Evolutionary conservation across 176 grass and related monocot genomes (phyloP).

Genomic region (Puya raimondii): DNA sequence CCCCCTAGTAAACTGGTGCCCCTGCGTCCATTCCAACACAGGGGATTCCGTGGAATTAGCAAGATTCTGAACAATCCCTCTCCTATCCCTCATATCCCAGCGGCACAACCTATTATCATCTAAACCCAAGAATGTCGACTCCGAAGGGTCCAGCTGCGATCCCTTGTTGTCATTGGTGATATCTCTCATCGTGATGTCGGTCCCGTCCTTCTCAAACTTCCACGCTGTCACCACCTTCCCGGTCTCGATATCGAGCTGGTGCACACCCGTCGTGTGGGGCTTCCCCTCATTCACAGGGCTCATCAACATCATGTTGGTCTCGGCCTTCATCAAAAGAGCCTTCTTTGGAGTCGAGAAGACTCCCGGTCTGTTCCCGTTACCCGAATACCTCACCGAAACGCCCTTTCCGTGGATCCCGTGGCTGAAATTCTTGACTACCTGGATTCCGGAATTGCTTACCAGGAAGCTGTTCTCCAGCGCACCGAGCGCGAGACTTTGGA

Average conservation of each 20-base stretch:
- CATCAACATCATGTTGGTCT: slow-evolving; percentile 93
- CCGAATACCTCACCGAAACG: slow-evolving; percentile 55
- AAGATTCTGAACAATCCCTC: slow-evolving; percentile 67
- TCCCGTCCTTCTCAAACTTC: slow-evolving; percentile 85
- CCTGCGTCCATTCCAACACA: slow-evolving; percentile 75
- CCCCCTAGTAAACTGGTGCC: slow-evolving; percentile 77
- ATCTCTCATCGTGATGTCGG: slow-evolving; percentile 78
- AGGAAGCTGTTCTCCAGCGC: slow-evolving; percentile 73
- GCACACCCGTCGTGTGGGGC: slow-evolving; percentile 59
- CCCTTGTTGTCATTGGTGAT: slow-evolving; percentile 87
- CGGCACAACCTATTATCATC: slow-evolving; percentile 76
- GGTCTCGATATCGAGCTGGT: slow-evolving; percentile 75
- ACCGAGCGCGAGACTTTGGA: slow-evolving; percentile 69
- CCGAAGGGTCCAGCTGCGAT: slow-evolving; percentile 63
- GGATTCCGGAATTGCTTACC: slow-evolving; percentile 47
- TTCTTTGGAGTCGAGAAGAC: slow-evolving; percentile 61
- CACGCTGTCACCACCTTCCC: slow-evolving; percentile 76
- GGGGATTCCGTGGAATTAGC: slow-evolving; percentile 42
- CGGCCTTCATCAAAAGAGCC: slow-evolving; percentile 78
- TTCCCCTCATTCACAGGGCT: slow-evolving; percentile 87
- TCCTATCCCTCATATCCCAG: slow-evolving; percentile 80
- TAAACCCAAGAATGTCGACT: slow-evolving; percentile 80
- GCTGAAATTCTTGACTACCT: slow-evolving; percentile 68
- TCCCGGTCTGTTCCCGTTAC: slow-evolving; percentile 11
- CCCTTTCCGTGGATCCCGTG: slow-evolving; percentile 89